Evolutionary conservation across 352 stramenopile species (phyloP).

Genomic region (Globisporangium cederbergense): DNA sequence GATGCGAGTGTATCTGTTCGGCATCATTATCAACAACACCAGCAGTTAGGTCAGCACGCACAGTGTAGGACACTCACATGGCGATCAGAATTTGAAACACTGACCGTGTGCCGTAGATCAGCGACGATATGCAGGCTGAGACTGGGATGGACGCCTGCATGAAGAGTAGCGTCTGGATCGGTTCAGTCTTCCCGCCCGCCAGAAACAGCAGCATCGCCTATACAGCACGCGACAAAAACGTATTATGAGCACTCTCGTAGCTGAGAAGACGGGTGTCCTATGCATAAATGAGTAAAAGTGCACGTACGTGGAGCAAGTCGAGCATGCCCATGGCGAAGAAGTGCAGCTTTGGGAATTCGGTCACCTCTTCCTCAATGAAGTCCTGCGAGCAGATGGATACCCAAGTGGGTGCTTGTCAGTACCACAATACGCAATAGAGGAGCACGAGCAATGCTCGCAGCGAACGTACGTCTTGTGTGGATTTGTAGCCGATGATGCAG

Average conservation of each 20-base stretch:
- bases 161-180: constrained; percentile 81
- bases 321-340: constrained; percentile 87
- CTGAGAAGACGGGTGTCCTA: background rate
- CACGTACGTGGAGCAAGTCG: constrained; percentile 70
- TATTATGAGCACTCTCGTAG: background rate
- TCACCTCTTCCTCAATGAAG: constrained; percentile 81
- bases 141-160: constrained; percentile 82
- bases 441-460: background rate
- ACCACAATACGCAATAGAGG: background rate
- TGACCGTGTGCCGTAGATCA: constrained; percentile 56
- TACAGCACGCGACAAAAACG: background rate
- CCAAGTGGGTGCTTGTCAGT: background rate
- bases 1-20: constrained; percentile 57
- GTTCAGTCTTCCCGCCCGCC: constrained; percentile 73
- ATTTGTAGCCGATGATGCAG: constrained; percentile 84
- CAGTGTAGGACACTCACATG: background rate
- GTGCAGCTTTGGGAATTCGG: constrained; percentile 83
- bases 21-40: background rate
- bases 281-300: background rate
- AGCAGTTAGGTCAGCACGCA: too few relatives aligned
- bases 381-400: constrained; percentile 34
- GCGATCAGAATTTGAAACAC: background rate
- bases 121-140: constrained; percentile 53
- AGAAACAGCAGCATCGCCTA: constrained; percentile 85
- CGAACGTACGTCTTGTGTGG: constrained; percentile 55